Conservation (phyloP, 1,139 yeast species). For the Taphrina communis region DNA sequence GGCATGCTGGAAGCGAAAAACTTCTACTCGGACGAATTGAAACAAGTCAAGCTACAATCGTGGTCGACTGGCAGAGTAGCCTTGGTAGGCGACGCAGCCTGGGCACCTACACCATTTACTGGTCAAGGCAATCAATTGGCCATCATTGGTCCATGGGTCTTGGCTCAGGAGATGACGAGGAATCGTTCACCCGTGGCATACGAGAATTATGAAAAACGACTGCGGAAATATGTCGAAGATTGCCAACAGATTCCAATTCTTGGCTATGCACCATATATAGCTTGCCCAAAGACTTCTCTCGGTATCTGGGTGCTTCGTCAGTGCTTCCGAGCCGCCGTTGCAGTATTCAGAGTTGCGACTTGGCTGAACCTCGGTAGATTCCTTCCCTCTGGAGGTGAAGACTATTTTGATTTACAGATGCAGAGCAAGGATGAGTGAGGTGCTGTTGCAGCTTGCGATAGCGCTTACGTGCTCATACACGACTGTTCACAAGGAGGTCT, state of each 20-base stretch:
- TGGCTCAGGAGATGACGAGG: conserved; percentile 4
- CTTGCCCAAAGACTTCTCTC: conserved; percentile 11
- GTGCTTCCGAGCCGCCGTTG: neutral
- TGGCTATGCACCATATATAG: conserved; percentile 13
- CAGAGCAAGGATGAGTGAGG: too few relatives aligned
- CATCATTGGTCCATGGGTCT: neutral
- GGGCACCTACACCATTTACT: conserved; percentile 8
- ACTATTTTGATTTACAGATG: conserved; percentile 1
- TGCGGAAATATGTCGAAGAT: conserved; percentile 4
- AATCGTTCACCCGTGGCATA: conserved; percentile 1
- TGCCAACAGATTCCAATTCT: neutral
- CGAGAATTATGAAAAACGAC: neutral
- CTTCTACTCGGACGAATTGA: conserved; percentile 13
- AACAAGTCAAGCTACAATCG: conserved; percentile 4
- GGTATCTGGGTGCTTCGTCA: conserved; percentile 5
- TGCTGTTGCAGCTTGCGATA: too few relatives aligned
- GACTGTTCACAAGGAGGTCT: too few relatives aligned
- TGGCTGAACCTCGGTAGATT: neutral
- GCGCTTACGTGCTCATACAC: too few relatives aligned
- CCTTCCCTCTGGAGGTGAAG: neutral
- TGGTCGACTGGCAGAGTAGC: conserved; percentile 4
- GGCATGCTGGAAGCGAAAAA: conserved; percentile 11
- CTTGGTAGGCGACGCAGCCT: conserved; percentile 16
- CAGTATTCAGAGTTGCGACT: neutral
- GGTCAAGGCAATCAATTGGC: conserved; percentile 20